Conservation (phyloP, 345 rosid genomes). For the Raphanus raphanistrum region DNA sequence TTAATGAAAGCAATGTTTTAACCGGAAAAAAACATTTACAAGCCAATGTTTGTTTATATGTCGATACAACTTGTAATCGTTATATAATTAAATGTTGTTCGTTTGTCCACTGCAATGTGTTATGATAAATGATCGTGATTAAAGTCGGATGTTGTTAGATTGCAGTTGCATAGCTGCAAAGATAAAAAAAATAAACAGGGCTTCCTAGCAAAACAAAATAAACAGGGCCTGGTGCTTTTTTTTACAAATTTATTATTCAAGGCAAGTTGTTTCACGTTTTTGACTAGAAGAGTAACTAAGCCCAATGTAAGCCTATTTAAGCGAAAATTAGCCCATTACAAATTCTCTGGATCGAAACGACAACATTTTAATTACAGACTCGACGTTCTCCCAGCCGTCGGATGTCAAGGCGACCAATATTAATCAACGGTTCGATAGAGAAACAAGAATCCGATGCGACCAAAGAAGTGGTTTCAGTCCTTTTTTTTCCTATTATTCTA, state of each 20-base stretch:
- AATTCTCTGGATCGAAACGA: neutral
- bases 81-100: neutral
- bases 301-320: neutral
- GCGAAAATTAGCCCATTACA: neutral
- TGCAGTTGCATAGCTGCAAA: neutral
- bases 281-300: neutral
- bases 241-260: neutral
- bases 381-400: conserved; percentile 1
- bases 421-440: conserved; percentile 3
- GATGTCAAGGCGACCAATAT: neutral
- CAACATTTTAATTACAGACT: neutral
- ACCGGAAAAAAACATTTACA: neutral
- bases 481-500: neutral
- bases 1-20: neutral
- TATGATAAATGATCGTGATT: neutral
- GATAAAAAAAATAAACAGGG: neutral
- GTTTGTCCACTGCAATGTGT: too few relatives aligned
- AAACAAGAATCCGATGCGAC: conserved; percentile 34
- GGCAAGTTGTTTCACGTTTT: neutral
- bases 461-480: conserved; percentile 17
- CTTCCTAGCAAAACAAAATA: too few relatives aligned
- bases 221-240: neutral
- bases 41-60: neutral
- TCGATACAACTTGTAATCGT: neutral
- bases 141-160: neutral